Base-by-base conservation (phyloP, 768 basidiomycete species). In the Leccinum sublutescens region DNA sequence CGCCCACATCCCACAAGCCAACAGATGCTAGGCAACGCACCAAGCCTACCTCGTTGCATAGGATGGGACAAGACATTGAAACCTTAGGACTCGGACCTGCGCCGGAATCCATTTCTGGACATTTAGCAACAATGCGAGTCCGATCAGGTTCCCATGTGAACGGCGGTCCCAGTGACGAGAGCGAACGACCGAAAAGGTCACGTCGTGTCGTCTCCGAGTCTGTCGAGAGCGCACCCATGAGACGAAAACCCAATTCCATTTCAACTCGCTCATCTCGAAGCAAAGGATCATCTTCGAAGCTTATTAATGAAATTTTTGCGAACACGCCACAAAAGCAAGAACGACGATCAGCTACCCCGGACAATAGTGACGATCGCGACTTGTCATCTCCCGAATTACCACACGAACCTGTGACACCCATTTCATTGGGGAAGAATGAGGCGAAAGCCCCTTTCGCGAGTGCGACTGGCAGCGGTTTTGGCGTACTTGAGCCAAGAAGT, bases 401-500 rank as follows among this genome's bases (percentile, higher is more conserved):
- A 21, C 52, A 61, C 19, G 69, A 67, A 21, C 71, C 72, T 0
- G 65, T 72, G 33, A 75, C 77, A 4, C 76, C 75, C 2, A 65
- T 74, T 27, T 66, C 72, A 12, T 38, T 58, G 50, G 64, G 57
- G 57, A 71, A 66, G 65, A 64, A 57, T 62, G 66, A 50, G 53
- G 55, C 21, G 56, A 68, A 56, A 43, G 25, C 56, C 40, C 61
- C 61, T 5, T 21, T 47, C 5, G 54, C 48, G 12, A 64, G 55
- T 27, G 48, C 48, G 21, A 50, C 47, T 11, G 43, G 56, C 31
- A 57, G 52, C 15, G 58, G 59, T 25, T 61, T 75, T 62, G 72
- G 64, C 6, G 71, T 80, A 15, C 67, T 82, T 17, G 79, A 80
- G 15, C 71, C 82, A n/a, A 79, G 77, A 4, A 80, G 80, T 21